phyloP scores from a whole-genome alignment of 768 basidiomycete genomes.

The Lactarius sanguifluus region DNA sequence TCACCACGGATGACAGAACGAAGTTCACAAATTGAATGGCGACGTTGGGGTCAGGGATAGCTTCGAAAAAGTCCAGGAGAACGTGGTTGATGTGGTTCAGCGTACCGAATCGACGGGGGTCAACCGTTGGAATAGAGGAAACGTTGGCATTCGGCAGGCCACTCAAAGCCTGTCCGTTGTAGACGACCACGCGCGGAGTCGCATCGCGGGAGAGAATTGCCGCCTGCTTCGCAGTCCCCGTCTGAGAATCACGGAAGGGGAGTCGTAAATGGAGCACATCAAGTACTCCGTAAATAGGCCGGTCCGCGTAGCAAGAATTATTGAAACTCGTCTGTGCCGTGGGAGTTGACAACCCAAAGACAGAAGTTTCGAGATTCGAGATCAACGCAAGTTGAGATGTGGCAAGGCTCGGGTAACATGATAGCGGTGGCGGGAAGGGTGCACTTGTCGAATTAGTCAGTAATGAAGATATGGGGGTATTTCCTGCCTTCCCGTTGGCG shows the following conservation, averaged over 20 bases:
- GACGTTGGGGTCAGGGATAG: slow-evolving; percentile 47
- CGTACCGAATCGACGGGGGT: slow-evolving; percentile 59
- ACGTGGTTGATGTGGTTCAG: slow-evolving; percentile 55
- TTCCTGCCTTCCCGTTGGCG: slow-evolving; percentile 40
- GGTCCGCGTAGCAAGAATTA: slow-evolving; percentile 51
- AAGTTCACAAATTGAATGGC: slow-evolving; percentile 51
- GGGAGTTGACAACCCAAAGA: slow-evolving; percentile 49
- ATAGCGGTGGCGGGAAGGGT: slow-evolving; percentile 57
- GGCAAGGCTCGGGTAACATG: slow-evolving; percentile 58
- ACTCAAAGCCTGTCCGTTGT: slow-evolving; percentile 51
- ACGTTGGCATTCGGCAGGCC: slow-evolving; percentile 43
- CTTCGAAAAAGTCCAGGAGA: slow-evolving; percentile 53
- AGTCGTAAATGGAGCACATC: slow-evolving; percentile 57
- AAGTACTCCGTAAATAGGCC: slow-evolving; percentile 64
- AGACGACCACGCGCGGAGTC: slow-evolving; percentile 50
- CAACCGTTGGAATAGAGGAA: slow-evolving; percentile 38
- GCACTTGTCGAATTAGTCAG: slow-evolving; percentile 43
- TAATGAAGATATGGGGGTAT: slow-evolving; percentile 39
- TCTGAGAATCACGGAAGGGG: slow-evolving; percentile 51
- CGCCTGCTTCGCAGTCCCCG: slow-evolving; percentile 49
- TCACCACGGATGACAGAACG: slow-evolving; percentile 42
- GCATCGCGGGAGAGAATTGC: slow-evolving; percentile 47
- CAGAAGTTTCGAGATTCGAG: slow-evolving; percentile 48
- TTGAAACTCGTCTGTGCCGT: slow-evolving; percentile 43
- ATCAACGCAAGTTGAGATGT: slow-evolving; percentile 43